phyloP scores from a whole-genome alignment of 2,329 filamentous ascomycete species.

The Aspergillus tanneri region DNA sequence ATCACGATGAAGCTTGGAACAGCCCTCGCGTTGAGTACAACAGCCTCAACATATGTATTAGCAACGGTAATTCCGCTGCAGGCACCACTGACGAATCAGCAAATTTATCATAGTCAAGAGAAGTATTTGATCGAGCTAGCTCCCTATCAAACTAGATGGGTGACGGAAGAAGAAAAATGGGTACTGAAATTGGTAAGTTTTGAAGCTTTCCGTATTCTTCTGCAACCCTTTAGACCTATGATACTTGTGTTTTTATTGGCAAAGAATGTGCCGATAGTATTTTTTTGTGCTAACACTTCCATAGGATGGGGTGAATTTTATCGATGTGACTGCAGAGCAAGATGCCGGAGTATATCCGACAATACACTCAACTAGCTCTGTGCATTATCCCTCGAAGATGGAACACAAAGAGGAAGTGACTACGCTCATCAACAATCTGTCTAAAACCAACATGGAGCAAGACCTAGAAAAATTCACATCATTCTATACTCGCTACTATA shows the following conservation, averaged over 20 bases:
- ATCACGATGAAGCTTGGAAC: constrained; percentile 38
- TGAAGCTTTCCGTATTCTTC: no score
- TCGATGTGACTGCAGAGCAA: constrained; percentile 77
- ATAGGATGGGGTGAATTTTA: constrained; percentile 81
- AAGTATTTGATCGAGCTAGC: constrained; percentile 77
- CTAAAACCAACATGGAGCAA: constrained; percentile 71
- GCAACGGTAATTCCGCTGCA: constrained; percentile 36
- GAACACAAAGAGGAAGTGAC: constrained; percentile 64
- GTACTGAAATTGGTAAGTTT: constrained; percentile 71
- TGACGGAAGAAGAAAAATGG: constrained; percentile 96
- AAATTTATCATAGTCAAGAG: constrained; percentile 42
- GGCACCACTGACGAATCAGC: constrained; percentile 26
- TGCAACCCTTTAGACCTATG: no score
- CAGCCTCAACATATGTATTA: constrained; percentile 31
- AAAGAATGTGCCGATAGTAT: neutral
- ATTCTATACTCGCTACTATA: constrained; percentile 60
- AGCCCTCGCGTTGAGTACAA: constrained; percentile 37
- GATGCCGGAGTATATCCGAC: constrained; percentile 61
- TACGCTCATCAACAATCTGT: constrained; percentile 66
- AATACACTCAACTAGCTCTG: constrained; percentile 40
- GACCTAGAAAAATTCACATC: constrained; percentile 71
- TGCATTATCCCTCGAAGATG: constrained; percentile 67
- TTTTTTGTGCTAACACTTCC: constrained; percentile 8
- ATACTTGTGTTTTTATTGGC: no score
- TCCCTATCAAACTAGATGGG: constrained; percentile 80